Evolutionary conservation across 768 basidiomycete genomes (phyloP).

Genomic region (Dentipellis sp.): DNA sequence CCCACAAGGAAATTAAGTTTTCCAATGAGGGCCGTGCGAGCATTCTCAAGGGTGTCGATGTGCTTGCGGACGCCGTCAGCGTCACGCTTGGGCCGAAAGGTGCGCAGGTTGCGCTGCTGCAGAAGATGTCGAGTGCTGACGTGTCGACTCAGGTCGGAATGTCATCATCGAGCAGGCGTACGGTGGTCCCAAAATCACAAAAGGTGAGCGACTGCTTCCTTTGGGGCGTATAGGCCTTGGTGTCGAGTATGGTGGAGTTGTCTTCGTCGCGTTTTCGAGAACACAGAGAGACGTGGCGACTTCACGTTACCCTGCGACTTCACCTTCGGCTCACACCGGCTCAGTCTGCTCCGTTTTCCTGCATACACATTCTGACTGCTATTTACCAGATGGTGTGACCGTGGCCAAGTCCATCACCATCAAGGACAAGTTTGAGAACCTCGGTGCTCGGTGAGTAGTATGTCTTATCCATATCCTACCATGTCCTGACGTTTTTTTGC

Average conservation of each 20-base stretch:
- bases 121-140: slow-evolving; percentile 9
- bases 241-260: too few species aligned
- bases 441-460: slow-evolving; percentile 79
- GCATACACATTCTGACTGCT: neutral
- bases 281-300: too few species aligned
- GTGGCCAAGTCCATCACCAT: slow-evolving; percentile 92
- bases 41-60: slow-evolving; percentile 93
- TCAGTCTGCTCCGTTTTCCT: neutral
- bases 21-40: slow-evolving; percentile 90
- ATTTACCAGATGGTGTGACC: slow-evolving; percentile 78
- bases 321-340: neutral
- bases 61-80: slow-evolving; percentile 93
- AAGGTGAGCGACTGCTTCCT: slow-evolving; percentile 43
- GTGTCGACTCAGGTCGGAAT: slow-evolving; percentile 60
- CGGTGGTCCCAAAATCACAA: slow-evolving; percentile 92
- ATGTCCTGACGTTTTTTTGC: slow-evolving; percentile 5
- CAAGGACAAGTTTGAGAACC: slow-evolving; percentile 98
- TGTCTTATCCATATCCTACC: neutral
- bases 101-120: slow-evolving; percentile 19
- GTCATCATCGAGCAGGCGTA: slow-evolving; percentile 96
- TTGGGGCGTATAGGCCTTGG: too few species aligned
- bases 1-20: slow-evolving; percentile 96
- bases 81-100: slow-evolving; percentile 97
- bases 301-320: too few species aligned
- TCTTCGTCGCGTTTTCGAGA: too few species aligned